A percentile compares a stretch with the other conserved stretches of the same genome.
Evolutionary conservation across 78 protist species (phyloP).

Genomic region (Dictyostelium brefeldianum): DNA sequence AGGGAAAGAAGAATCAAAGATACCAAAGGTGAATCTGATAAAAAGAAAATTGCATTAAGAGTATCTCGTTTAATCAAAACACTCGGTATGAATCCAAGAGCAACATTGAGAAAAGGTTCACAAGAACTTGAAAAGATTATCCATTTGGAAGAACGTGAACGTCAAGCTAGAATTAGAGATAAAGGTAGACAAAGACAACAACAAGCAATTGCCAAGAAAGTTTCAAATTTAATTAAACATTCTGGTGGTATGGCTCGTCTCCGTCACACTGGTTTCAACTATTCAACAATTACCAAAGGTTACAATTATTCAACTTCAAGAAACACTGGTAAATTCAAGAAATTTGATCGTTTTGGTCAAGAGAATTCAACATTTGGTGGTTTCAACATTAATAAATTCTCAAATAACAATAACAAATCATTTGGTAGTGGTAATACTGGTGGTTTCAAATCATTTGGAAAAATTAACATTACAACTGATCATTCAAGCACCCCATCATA

Average conservation of each 20-base stretch:
- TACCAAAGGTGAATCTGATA: conserved; percentile 28
- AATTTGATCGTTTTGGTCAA: conserved; percentile 9
- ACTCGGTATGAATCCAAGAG: conserved; percentile 36
- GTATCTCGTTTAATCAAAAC: conserved; percentile 8
- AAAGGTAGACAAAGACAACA: conserved; percentile 4
- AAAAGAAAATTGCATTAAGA: conserved; percentile 32
- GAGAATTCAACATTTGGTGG: conserved; percentile 2
- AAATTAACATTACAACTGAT: neutral
- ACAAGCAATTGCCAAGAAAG: conserved; percentile 35
- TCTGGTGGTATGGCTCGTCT: neutral
- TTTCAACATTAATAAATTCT: neutral
- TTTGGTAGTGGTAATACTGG: neutral
- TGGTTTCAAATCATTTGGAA: neutral
- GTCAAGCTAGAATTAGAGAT: conserved; percentile 39
- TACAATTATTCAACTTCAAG: neutral
- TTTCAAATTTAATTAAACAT: conserved; percentile 17
- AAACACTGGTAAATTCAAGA: neutral
- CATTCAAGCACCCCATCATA: neutral
- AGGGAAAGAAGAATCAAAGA: conserved; percentile 53
- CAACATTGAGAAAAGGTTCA: conserved; percentile 1
- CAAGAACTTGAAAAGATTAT: neutral
- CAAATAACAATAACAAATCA: neutral
- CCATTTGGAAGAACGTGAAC: conserved; percentile 47
- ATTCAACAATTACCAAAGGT: neutral
- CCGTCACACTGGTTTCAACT: conserved; percentile 16